A percentile compares a stretch with the other conserved stretches of the same genome.
Evolutionary conservation across 148 eudicot genomes (phyloP).

Genomic region (Amaranthus palmeri): DNA sequence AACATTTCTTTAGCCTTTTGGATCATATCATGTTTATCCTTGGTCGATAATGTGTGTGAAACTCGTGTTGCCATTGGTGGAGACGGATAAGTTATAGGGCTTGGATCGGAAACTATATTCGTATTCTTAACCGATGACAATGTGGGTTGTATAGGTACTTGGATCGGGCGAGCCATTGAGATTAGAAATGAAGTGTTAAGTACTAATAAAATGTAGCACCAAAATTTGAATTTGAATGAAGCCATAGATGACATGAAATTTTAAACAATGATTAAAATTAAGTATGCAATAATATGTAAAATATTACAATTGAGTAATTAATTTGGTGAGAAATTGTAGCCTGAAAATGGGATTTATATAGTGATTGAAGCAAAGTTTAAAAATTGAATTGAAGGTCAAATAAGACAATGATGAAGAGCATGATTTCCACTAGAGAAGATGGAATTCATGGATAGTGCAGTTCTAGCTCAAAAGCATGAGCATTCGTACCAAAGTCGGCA

Average conservation of each 20-base stretch:
- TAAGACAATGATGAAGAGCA: slow-evolving; percentile 15
- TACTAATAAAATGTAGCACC: slow-evolving; percentile 27
- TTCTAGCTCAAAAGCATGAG: slow-evolving; percentile 10
- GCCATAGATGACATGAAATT: slow-evolving; percentile 17
- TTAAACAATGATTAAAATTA: neutral
- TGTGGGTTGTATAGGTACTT: too few species aligned
- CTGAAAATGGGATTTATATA: neutral
- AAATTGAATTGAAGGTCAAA: slow-evolving; percentile 12
- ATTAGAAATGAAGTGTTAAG: too few species aligned
- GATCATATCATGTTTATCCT: slow-evolving; percentile 20
- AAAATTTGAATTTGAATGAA: slow-evolving; percentile 22
- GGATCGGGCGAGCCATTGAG: too few species aligned
- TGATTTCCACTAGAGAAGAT: slow-evolving; percentile 15
- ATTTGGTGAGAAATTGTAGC: neutral
- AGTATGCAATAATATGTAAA: too few species aligned
- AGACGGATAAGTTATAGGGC: slow-evolving; percentile 14
- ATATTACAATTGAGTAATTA: neutral
- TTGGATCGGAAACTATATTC: slow-evolving; percentile 13
- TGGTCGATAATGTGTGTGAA: slow-evolving; percentile 10
- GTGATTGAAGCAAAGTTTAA: neutral
- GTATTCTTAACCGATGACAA: too few species aligned
- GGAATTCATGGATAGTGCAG: slow-evolving; percentile 12
- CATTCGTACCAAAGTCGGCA: slow-evolving; percentile 13
- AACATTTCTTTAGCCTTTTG: slow-evolving; percentile 33
- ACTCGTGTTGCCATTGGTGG: neutral